Percentiles rank a stretch among this genome's conserved stretches.
phyloP scores from a whole-genome alignment of 2,329 filamentous ascomycete genomes.

The Penicillium sp. region DNA sequence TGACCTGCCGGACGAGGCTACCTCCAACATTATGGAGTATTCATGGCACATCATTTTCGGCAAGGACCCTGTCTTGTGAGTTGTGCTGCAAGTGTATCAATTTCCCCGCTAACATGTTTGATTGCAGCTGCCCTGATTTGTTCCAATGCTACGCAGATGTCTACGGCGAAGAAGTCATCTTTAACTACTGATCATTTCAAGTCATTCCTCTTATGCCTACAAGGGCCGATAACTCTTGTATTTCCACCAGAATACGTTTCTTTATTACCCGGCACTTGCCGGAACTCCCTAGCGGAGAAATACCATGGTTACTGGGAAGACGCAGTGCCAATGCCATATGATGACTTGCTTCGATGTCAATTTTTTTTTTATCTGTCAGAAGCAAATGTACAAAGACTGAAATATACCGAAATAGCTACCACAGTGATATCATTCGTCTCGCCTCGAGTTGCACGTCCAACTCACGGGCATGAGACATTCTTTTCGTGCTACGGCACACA shows the following conservation, averaged over 20 bases:
- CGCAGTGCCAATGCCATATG: constrained; percentile 22
- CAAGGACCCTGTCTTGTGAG: constrained; percentile 39
- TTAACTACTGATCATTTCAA: constrained; percentile 2
- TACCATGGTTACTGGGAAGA: constrained; percentile 3
- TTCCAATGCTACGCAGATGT: constrained; percentile 29
- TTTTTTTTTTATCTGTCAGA: constrained; percentile 11
- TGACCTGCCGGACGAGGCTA: constrained; percentile 53
- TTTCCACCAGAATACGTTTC: not conserved
- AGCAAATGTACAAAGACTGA: constrained; percentile 18
- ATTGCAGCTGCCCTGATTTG: constrained; percentile 24
- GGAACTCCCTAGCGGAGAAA: constrained; percentile 3
- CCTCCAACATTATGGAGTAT: constrained; percentile 62
- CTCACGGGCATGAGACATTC: not conserved
- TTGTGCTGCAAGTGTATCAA: not conserved
- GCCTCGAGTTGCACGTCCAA: not conserved
- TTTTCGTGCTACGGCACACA: constrained; percentile 6
- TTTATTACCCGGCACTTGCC: constrained; percentile 1
- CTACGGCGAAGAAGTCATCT: constrained; percentile 26
- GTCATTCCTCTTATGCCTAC: not conserved
- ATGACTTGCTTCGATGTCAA: constrained; percentile 25
- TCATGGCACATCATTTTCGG: constrained; percentile 60
- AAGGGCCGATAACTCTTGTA: not conserved
- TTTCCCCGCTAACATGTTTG: constrained; percentile 5
- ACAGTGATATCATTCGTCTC: not conserved
- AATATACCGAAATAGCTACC: not conserved